Conservation (phyloP, 441 rosid genomes). For the Pelargonium citronellum region DNA sequence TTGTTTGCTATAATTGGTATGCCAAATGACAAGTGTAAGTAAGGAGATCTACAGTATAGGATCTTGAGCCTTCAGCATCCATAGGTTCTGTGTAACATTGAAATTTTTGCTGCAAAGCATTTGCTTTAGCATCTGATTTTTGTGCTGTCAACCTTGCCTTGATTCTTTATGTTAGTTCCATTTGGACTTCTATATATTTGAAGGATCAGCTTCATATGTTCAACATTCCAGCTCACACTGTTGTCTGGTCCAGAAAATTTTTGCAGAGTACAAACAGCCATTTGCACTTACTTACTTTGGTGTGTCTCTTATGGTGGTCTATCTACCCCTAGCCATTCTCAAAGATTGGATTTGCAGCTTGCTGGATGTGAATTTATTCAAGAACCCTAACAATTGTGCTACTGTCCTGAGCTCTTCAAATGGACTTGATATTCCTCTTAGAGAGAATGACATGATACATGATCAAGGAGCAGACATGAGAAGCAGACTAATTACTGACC, state of each 20-base stretch:
- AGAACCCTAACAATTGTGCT: conserved; percentile 7
- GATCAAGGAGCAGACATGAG: conserved; percentile 20
- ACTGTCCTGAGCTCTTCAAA: conserved; percentile 15
- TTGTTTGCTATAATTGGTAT: too few species aligned
- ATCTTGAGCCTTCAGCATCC: too few species aligned
- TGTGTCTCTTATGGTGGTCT: conserved; percentile 57
- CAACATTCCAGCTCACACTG: neutral
- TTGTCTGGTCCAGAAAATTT: conserved; percentile 40
- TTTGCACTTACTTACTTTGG: conserved; percentile 54
- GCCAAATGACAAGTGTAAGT: too few species aligned
- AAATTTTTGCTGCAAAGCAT: too few species aligned
- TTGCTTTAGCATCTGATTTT: too few species aligned
- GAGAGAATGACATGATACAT: conserved; percentile 25
- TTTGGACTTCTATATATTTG: neutral
- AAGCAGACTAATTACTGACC: conserved; percentile 24
- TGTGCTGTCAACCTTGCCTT: neutral
- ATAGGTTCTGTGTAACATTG: too few species aligned
- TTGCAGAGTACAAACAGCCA: conserved; percentile 45
- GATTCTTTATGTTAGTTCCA: neutral
- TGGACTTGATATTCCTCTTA: conserved; percentile 38
- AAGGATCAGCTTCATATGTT: neutral
- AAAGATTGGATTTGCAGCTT: conserved; percentile 39
- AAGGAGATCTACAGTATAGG: too few species aligned
- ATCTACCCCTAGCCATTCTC: conserved; percentile 40
- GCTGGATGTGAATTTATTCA: conserved; percentile 9